Evolutionary conservation across 2,329 filamentous ascomycete species (phyloP).

Genomic region (Chaetomium olivaceum): DNA sequence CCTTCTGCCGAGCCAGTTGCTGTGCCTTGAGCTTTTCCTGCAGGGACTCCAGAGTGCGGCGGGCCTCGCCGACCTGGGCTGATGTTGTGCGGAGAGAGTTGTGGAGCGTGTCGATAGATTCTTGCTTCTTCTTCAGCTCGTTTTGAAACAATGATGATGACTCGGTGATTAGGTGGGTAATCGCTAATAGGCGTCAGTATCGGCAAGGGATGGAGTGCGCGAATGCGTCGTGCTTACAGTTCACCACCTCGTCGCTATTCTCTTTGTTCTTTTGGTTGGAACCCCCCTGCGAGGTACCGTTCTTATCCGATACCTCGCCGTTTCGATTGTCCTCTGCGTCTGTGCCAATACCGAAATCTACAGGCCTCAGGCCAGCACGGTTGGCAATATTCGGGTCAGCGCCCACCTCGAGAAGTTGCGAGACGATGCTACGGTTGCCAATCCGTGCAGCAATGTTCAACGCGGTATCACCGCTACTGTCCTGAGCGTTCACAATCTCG

Average conservation of each 20-base stretch:
- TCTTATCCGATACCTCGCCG: constrained; percentile 46
- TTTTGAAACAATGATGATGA: constrained; percentile 77
- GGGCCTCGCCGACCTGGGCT: constrained; percentile 73
- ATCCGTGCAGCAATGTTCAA: constrained; percentile 92
- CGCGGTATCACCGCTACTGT: constrained; percentile 92
- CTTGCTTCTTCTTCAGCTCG: constrained; percentile 81
- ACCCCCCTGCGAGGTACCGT: constrained; percentile 44
- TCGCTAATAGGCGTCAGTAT: constrained; percentile 54
- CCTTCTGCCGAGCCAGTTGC: constrained; percentile 68
- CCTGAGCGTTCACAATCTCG: constrained; percentile 93
- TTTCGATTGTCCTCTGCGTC: constrained; percentile 47
- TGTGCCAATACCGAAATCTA: constrained; percentile 91
- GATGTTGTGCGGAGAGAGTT: constrained; percentile 78
- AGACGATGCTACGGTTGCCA: constrained; percentile 90
- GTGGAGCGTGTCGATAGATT: constrained; percentile 79
- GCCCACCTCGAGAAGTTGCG: constrained; percentile 92
- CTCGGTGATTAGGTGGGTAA: constrained; percentile 78
- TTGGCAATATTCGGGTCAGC: constrained; percentile 93
- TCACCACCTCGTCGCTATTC: constrained; percentile 76
- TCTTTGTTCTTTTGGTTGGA: constrained; percentile 63
- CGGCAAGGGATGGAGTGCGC: neutral
- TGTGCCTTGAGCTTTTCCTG: constrained; percentile 65
- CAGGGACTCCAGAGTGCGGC: constrained; percentile 70
- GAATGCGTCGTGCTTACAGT: constrained; percentile 57
- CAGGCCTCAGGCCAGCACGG: constrained; percentile 79